These are phyloP conservation scores for Rhodomyrtus psidioides DNA, from an alignment of 441 rosid species.

Conservation along the genomic window DNA sequence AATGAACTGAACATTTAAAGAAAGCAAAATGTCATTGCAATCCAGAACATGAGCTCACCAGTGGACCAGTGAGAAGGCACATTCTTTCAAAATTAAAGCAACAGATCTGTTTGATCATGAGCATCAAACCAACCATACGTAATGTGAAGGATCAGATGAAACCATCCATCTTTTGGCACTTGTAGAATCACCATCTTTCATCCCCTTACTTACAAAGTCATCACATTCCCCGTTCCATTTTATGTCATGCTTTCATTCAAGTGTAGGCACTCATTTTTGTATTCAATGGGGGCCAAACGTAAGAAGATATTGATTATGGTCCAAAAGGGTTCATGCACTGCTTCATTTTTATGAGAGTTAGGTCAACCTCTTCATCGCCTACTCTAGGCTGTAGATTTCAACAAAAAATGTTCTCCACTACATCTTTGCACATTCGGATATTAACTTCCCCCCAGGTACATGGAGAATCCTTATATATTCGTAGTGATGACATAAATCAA, in stretches of 20 bases:
- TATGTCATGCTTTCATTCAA: neutral
- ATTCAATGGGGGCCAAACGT: neutral
- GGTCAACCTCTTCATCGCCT: neutral
- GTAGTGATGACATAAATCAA: neutral
- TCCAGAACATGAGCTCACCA: neutral
- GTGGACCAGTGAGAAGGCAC: neutral
- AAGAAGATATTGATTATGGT: neutral
- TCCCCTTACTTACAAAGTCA: neutral
- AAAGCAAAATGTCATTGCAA: neutral
- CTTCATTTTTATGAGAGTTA: neutral
- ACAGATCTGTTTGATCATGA: neutral
- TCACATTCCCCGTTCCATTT: neutral
- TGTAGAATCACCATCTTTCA: neutral
- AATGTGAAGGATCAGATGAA: neutral
- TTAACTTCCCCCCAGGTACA: neutral
- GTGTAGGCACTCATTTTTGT: neutral
- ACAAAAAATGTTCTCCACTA: neutral
- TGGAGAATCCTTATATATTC: neutral
- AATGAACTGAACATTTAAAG: neutral
- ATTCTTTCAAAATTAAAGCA: neutral
- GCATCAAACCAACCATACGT: neutral
- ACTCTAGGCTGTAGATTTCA: neutral
- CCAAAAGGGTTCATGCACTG: neutral
- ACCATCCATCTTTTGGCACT: neutral
- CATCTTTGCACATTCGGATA: neutral